These are phyloP conservation scores for Candida ipomoeae DNA, from an alignment of 805 yeast species.

Conservation along the genomic window DNA sequence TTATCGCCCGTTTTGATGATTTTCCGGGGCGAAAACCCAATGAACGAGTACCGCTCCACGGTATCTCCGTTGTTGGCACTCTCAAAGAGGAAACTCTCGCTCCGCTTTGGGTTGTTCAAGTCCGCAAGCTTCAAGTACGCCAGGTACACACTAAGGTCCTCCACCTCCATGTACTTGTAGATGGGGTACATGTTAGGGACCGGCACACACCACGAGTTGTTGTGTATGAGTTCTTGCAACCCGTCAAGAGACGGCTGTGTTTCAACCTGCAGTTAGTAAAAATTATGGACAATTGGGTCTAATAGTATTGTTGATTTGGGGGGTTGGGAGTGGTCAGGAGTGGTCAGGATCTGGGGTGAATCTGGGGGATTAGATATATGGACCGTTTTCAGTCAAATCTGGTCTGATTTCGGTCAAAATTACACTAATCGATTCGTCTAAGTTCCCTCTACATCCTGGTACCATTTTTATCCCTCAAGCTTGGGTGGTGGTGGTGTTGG, in stretches of 20 bases:
- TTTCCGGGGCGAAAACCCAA: slow-evolving; percentile 83
- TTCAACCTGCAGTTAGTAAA: slow-evolving; percentile 17
- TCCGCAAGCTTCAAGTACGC: slow-evolving; percentile 82
- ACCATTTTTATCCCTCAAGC: no score
- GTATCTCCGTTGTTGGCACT: slow-evolving; percentile 87
- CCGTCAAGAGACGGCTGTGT: slow-evolving; percentile 38
- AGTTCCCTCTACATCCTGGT: no score
- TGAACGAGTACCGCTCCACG: slow-evolving; percentile 84
- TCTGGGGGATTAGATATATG: no score
- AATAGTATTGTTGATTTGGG: no score
- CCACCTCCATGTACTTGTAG: slow-evolving; percentile 67
- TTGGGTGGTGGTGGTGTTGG: background rate
- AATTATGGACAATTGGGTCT: no score
- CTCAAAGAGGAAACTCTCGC: slow-evolving; percentile 79
- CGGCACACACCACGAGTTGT: slow-evolving; percentile 8
- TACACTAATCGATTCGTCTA: no score
- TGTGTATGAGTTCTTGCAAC: slow-evolving; percentile 23
- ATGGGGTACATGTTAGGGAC: slow-evolving; percentile 76
- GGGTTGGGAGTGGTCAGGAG: no score
- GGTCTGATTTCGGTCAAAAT: no score
- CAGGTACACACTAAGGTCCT: slow-evolving; percentile 80
- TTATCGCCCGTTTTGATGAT: slow-evolving; percentile 78
- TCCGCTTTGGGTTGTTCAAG: slow-evolving; percentile 49
- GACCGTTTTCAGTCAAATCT: no score
- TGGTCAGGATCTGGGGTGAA: no score